These are phyloP conservation scores for Geoglossum cookeanum DNA, from an alignment of 2,329 filamentous ascomycete genomes.

Conservation along the genomic window DNA sequence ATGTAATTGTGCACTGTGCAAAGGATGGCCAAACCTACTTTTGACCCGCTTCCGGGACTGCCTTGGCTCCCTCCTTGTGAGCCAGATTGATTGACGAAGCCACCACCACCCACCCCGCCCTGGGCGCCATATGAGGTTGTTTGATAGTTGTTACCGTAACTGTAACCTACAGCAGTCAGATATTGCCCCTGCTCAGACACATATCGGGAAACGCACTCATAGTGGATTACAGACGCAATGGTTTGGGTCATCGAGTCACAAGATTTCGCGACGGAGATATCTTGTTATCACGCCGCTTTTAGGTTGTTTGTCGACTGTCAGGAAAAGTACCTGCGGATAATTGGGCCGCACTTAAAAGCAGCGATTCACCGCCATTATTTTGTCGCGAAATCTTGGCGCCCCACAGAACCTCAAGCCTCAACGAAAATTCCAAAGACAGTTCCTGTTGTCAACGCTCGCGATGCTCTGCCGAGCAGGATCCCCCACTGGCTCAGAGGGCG, in stretches of 20 bases:
- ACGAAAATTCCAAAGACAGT: neutral
- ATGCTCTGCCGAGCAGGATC: slow-evolving; percentile 26
- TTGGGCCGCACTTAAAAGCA: no score
- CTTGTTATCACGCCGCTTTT: neutral
- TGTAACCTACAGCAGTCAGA: neutral
- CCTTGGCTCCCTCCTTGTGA: slow-evolving; percentile 27
- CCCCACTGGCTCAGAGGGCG: slow-evolving; percentile 70
- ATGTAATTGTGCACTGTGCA: neutral
- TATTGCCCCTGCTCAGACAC: no score
- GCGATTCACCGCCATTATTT: no score
- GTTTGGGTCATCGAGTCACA: neutral
- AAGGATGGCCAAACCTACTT: neutral
- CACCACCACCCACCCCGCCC: slow-evolving; percentile 36
- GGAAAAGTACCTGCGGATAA: no score
- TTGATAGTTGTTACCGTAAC: slow-evolving; percentile 29
- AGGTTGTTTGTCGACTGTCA: neutral
- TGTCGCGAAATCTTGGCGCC: neutral
- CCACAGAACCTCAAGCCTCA: neutral
- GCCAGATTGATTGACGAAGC: slow-evolving; percentile 31
- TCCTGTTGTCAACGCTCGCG: neutral
- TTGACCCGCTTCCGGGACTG: slow-evolving; percentile 5
- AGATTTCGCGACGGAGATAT: neutral
- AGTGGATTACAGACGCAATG: neutral
- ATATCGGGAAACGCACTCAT: neutral
- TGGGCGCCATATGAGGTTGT: slow-evolving; percentile 36